These are phyloP conservation scores for Phytophthora parvispora DNA, from an alignment of 352 stramenopile genomes.

Conservation along the genomic window DNA sequence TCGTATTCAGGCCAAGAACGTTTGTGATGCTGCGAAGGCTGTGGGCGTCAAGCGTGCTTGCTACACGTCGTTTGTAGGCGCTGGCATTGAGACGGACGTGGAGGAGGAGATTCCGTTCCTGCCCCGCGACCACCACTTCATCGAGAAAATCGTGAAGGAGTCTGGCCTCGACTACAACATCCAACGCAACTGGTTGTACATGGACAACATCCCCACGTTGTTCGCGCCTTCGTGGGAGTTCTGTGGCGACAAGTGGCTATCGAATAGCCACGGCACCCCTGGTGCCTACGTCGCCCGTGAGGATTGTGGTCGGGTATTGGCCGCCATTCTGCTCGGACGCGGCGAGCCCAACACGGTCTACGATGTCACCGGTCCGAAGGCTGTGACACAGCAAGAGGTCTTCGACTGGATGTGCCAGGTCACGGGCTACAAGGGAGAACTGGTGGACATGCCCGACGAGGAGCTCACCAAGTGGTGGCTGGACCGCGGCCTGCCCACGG, in stretches of 20 bases:
- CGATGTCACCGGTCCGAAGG: conserved; percentile 14
- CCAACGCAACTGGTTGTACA: conserved; percentile 27
- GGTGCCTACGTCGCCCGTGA: conserved; percentile 21
- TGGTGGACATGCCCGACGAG: conserved; percentile 39
- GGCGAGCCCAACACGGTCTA: conserved; percentile 22
- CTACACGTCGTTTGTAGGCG: conserved; percentile 21
- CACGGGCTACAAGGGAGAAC: conserved; percentile 19
- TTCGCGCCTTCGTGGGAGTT: conserved; percentile 30
- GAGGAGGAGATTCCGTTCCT: conserved; percentile 30
- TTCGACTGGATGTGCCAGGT: conserved; percentile 15
- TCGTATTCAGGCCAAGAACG: conserved; percentile 19
- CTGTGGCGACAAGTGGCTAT: conserved; percentile 21
- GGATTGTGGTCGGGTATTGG: conserved; percentile 22
- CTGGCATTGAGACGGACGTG: background rate
- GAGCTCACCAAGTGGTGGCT: conserved; percentile 37
- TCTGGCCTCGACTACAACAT: conserved; percentile 28
- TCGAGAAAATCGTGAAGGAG: conserved; percentile 13
- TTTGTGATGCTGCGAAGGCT: conserved; percentile 8
- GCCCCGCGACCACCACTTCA: conserved; percentile 21
- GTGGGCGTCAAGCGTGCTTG: conserved; percentile 17
- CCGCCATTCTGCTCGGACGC: conserved; percentile 9
- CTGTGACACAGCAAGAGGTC: conserved; percentile 9
- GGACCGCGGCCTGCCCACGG: conserved; percentile 26
- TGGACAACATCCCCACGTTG: conserved; percentile 23
- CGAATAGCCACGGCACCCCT: conserved; percentile 16